These are phyloP conservation scores for Penicillium bialowiezense DNA, from an alignment of 495 filamentous ascomycete species.

Conservation along the genomic window DNA sequence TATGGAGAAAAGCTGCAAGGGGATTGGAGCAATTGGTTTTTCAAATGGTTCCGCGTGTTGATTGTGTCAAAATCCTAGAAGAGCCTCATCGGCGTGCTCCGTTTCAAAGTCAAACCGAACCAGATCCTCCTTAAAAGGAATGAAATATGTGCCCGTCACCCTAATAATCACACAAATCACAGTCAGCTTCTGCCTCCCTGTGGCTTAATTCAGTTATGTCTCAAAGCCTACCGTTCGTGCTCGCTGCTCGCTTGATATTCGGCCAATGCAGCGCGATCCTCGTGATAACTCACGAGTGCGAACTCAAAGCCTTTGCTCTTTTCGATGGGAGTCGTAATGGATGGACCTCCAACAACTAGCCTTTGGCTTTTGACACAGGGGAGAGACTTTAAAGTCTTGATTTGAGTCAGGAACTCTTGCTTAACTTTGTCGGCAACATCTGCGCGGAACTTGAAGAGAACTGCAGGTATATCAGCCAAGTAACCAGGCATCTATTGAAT, in stretches of 20 bases:
- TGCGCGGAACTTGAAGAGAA: conserved; percentile 45
- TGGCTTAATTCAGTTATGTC: neutral
- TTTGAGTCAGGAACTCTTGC: conserved; percentile 36
- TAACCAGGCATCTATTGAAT: neutral
- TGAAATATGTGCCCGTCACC: conserved; percentile 42
- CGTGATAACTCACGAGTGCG: conserved; percentile 45
- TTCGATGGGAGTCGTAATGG: conserved; percentile 42
- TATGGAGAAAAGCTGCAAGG: too few relatives aligned
- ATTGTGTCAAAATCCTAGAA: conserved; percentile 14
- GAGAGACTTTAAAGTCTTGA: conserved; percentile 41
- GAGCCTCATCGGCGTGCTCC: conserved; percentile 32
- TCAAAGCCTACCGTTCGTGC: conserved; percentile 33
- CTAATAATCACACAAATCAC: conserved; percentile 9
- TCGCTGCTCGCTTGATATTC: conserved; percentile 48
- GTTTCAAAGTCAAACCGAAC: conserved; percentile 51
- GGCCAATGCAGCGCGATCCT: conserved; percentile 35
- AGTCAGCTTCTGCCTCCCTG: too few relatives aligned
- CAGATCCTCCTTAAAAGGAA: conserved; percentile 47
- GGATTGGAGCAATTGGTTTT: too few relatives aligned
- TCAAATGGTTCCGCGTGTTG: too few relatives aligned
- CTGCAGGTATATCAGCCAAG: too few relatives aligned
- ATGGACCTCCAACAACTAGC: conserved; percentile 45
- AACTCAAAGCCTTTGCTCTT: conserved; percentile 48
- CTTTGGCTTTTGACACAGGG: conserved; percentile 38
- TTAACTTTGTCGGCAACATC: conserved; percentile 31